Conservation (phyloP, 2,329 filamentous ascomycete species). For the Ascomycota sp. region DNA sequence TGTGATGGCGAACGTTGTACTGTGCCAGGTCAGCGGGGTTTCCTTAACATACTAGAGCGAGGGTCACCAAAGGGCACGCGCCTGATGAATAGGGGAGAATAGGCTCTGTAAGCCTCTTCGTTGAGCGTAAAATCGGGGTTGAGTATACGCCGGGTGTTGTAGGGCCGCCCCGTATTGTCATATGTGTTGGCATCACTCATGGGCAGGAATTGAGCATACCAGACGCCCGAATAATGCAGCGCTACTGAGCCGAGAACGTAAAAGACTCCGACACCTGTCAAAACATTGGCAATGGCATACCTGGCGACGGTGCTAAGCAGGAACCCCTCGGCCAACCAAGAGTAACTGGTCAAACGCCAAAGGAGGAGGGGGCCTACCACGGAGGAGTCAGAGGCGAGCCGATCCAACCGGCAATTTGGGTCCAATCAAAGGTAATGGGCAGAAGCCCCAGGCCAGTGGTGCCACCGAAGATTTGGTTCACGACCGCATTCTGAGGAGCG, state of each 20-base stretch:
- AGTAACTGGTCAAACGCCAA: no score
- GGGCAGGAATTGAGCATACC: constrained; percentile 41
- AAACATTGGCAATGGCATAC: constrained; percentile 51
- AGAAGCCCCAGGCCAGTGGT: constrained; percentile 43
- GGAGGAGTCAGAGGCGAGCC: constrained; percentile 47
- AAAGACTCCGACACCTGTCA: constrained; percentile 43
- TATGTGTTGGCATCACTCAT: constrained; percentile 50
- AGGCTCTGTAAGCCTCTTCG: constrained; percentile 37
- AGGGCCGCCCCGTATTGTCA: constrained; percentile 42
- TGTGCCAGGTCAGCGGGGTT: constrained; percentile 8
- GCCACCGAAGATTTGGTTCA: constrained; percentile 55
- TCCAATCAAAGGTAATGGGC: constrained; percentile 59
- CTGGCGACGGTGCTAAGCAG: constrained; percentile 8
- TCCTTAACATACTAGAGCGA: no score
- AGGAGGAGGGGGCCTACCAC: constrained; percentile 21
- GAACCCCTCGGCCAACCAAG: no score
- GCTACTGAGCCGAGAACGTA: constrained; percentile 35
- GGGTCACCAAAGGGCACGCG: constrained; percentile 3
- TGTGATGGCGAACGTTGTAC: constrained; percentile 45
- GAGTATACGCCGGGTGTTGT: constrained; percentile 42
- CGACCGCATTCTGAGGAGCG: constrained; percentile 39
- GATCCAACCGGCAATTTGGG: constrained; percentile 45
- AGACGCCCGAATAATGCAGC: constrained; percentile 42
- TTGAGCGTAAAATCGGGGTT: constrained; percentile 39
- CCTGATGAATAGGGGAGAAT: constrained; percentile 45